Percentiles rank a stretch among this genome's conserved stretches.
These are phyloP conservation scores for Xylariaceae sp. DNA, from an alignment of 2,329 filamentous ascomycete species.

Conservation along the genomic window DNA sequence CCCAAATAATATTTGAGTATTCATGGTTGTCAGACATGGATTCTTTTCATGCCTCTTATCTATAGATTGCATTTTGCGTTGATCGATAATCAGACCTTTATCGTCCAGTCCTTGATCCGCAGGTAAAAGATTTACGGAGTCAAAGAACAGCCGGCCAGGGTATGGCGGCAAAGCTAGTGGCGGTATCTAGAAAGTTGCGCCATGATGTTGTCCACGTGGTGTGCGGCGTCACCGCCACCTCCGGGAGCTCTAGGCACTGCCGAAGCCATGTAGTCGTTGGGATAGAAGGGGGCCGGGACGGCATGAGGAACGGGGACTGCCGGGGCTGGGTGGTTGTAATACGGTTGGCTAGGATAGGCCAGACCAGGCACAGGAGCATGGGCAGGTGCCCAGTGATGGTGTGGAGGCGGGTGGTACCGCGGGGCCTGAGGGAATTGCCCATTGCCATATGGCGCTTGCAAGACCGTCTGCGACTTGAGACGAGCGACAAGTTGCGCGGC, in stretches of 20 bases:
- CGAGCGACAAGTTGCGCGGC: constrained; percentile 78
- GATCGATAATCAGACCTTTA: no score
- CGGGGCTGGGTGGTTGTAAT: no score
- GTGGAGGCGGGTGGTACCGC: constrained; percentile 17
- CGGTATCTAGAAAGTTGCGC: constrained; percentile 64
- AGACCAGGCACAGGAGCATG: constrained; percentile 28
- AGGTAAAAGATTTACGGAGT: no score
- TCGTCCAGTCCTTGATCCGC: no score
- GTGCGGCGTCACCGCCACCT: constrained; percentile 34
- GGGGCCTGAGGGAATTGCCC: constrained; percentile 24
- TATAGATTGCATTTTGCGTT: no score
- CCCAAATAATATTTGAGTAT: no score
- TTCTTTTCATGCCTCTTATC: no score
- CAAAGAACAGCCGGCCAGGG: not conserved
- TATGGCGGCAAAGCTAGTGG: constrained; percentile 34
- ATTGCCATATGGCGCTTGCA: constrained; percentile 22
- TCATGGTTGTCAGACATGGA: no score
- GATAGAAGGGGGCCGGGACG: constrained; percentile 14
- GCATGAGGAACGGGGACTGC: no score
- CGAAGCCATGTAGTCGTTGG: constrained; percentile 26
- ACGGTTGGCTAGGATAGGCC: constrained; percentile 16
- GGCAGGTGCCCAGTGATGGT: not conserved
- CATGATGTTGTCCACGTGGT: constrained; percentile 70
- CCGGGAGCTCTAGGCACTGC: constrained; percentile 22
- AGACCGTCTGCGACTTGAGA: constrained; percentile 48